phyloP scores from a whole-genome alignment of 1,284 basidiomycete genomes.

The Neonothopanus nambi region DNA sequence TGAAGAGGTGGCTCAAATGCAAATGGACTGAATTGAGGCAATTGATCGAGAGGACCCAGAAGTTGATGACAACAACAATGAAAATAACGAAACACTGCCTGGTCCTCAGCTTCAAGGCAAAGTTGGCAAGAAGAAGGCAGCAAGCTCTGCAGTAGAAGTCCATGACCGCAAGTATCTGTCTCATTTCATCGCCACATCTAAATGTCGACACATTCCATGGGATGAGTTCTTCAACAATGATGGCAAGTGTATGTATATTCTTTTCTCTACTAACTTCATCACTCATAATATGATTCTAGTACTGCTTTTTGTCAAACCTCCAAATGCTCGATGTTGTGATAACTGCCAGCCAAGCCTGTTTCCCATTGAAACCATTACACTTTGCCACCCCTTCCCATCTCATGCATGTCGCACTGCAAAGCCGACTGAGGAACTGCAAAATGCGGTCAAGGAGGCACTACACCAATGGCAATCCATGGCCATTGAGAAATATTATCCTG shows the following conservation, averaged over 20 bases:
- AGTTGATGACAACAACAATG: background rate
- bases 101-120: too few species aligned
- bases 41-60: slow-evolving; percentile 6
- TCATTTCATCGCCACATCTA: slow-evolving; percentile 14
- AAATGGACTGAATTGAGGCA: background rate
- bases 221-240: slow-evolving; percentile 19
- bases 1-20: background rate
- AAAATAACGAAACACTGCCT: background rate
- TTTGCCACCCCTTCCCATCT: background rate
- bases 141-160: background rate
- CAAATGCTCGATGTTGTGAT: slow-evolving; percentile 19
- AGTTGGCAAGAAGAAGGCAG: background rate
- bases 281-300: too few species aligned
- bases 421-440: background rate
- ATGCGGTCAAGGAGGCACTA: background rate
- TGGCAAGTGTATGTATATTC: slow-evolving; percentile 17
- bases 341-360: slow-evolving; percentile 18
- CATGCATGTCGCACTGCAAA: background rate
- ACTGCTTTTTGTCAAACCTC: background rate
- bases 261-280: too few species aligned
- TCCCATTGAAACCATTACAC: slow-evolving; percentile 12
- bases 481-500: background rate
- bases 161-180: slow-evolving; percentile 16
- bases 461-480: background rate
- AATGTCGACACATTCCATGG: slow-evolving; percentile 19